Evolutionary conservation across 2,329 filamentous ascomycete genomes (phyloP).

Genomic region (Cordyceps pruinosa): DNA sequence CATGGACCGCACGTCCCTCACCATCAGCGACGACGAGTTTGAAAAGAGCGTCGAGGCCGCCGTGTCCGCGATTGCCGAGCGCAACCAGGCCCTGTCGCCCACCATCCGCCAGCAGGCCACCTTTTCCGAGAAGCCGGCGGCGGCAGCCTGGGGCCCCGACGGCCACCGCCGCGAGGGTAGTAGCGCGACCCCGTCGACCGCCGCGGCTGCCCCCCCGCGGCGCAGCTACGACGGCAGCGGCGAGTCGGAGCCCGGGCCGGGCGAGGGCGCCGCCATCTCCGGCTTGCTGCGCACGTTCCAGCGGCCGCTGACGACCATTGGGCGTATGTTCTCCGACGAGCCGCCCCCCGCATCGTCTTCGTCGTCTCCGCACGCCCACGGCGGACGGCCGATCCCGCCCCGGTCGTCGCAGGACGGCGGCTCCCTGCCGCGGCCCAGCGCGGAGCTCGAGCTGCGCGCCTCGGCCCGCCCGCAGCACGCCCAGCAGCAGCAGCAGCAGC

Average conservation of each 20-base stretch:
- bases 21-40: constrained; percentile 91
- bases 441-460: constrained; percentile 23
- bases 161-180: constrained; percentile 37
- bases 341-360: constrained; percentile 23
- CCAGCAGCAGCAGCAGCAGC: constrained; percentile 5
- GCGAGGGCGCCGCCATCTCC: constrained; percentile 74
- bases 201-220: not conserved
- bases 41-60: constrained; percentile 94
- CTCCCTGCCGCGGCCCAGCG: constrained; percentile 21
- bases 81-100: constrained; percentile 56
- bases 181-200: not conserved
- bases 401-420: constrained; percentile 3
- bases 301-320: constrained; percentile 82
- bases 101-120: constrained; percentile 30
- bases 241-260: constrained; percentile 34
- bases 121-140: constrained; percentile 42
- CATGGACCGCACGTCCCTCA: constrained; percentile 86
- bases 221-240: constrained; percentile 13
- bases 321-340: constrained; percentile 83
- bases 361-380: constrained; percentile 27
- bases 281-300: constrained; percentile 87
- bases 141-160: constrained; percentile 18
- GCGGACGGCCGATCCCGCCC: constrained; percentile 23
- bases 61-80: constrained; percentile 91
- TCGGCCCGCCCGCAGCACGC: constrained; percentile 20